Conservation (phyloP, 192 early-diverging fungal species). For the Dimargaris verticillata region DNA sequence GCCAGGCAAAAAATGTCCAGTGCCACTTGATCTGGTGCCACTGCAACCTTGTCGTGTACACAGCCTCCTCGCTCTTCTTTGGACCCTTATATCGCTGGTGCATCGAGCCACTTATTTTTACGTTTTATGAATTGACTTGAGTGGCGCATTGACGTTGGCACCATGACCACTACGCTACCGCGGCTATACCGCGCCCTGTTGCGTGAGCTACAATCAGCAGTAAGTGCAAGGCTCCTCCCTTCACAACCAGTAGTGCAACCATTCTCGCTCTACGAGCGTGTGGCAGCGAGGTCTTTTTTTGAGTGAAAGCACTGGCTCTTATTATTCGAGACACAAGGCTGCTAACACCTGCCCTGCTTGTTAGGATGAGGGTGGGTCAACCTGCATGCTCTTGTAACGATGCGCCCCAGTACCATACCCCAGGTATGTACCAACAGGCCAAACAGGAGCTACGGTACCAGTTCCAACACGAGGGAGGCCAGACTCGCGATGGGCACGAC, state of each 20-base stretch:
- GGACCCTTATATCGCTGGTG: background rate
- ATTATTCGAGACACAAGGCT: background rate
- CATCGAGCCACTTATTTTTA: background rate
- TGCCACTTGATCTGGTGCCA: background rate
- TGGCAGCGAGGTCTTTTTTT: background rate
- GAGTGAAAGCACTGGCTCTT: background rate
- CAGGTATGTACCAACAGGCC: background rate
- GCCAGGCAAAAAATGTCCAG: background rate
- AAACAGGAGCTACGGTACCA: background rate
- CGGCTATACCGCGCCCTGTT: slow-evolving; percentile 4
- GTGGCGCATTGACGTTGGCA: background rate
- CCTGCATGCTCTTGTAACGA: background rate
- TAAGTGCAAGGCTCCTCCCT: background rate
- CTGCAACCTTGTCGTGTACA: background rate
- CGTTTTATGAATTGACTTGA: background rate
- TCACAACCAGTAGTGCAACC: background rate
- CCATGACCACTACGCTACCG: background rate
- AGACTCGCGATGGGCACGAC: background rate
- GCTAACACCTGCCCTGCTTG: background rate
- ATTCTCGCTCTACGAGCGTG: background rate
- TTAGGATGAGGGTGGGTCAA: background rate
- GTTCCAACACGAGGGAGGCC: background rate
- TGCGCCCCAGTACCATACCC: background rate
- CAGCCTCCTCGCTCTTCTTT: background rate
- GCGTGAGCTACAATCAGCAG: background rate